A percentile compares a stretch with the other conserved stretches of the same genome.
Evolutionary conservation across 2,329 filamentous ascomycete genomes (phyloP).

Genomic region (Teratosphaeria viscida): DNA sequence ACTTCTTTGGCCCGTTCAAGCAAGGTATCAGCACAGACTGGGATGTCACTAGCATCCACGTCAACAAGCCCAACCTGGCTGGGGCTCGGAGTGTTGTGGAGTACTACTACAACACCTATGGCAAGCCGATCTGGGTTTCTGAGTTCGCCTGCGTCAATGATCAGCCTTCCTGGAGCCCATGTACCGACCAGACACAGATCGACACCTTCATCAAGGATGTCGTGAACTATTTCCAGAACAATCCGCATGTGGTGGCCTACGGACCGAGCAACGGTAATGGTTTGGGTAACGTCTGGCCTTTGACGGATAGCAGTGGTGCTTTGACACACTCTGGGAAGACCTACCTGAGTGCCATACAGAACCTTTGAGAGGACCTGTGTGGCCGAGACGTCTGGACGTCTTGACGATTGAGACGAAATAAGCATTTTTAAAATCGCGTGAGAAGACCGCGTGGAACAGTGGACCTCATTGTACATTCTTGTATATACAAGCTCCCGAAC

Average conservation of each 20-base stretch:
- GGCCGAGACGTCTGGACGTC: background rate
- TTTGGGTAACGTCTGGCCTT: constrained; percentile 13
- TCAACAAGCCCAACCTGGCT: constrained; percentile 18
- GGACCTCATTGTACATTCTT: background rate
- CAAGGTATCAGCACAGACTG: constrained; percentile 7
- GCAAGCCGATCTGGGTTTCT: constrained; percentile 18
- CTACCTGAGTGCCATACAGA: constrained; percentile 10
- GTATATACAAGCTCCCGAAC: background rate
- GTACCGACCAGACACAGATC: constrained; percentile 15
- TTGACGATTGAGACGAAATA: background rate
- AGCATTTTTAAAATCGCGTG: background rate
- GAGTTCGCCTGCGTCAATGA: constrained; percentile 21
- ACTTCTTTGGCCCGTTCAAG: constrained; percentile 18
- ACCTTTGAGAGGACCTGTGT: background rate
- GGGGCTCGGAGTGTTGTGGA: constrained; percentile 17
- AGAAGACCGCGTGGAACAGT: background rate
- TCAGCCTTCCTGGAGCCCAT: constrained; percentile 10
- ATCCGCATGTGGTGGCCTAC: constrained; percentile 16
- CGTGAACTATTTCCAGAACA: constrained; percentile 16
- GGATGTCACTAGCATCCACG: constrained; percentile 21
- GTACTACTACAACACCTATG: constrained; percentile 17
- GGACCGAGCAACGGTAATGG: constrained; percentile 19
- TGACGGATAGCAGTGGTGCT: constrained; percentile 8
- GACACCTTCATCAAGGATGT: constrained; percentile 14
- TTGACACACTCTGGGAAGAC: constrained; percentile 9